Percentiles rank a stretch among this genome's conserved stretches.
phyloP scores from a whole-genome alignment of 2,329 filamentous ascomycete species.

The Phoma sp. region DNA sequence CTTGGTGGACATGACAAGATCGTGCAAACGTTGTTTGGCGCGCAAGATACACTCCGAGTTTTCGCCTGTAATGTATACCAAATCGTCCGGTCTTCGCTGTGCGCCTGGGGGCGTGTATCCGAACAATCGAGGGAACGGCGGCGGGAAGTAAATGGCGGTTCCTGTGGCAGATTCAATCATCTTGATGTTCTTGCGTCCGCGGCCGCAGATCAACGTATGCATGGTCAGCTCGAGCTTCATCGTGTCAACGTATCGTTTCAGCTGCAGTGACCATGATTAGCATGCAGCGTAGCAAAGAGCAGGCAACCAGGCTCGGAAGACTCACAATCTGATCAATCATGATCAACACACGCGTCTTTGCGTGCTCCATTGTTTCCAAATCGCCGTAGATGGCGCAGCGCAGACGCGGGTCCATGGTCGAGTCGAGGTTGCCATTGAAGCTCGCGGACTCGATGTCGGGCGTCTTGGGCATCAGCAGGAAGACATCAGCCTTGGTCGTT shows the following conservation, averaged over 20 bases:
- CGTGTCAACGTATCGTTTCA: slow-evolving; percentile 76
- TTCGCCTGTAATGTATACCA: slow-evolving; percentile 95
- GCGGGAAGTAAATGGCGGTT: slow-evolving; percentile 97
- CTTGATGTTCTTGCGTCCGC: slow-evolving; percentile 97
- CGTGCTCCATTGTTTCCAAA: slow-evolving; percentile 92
- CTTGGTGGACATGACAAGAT: slow-evolving; percentile 80
- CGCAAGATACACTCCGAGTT: slow-evolving; percentile 81
- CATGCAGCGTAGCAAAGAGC: slow-evolving; percentile 29
- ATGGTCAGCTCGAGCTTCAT: slow-evolving; percentile 84
- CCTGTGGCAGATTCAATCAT: slow-evolving; percentile 93
- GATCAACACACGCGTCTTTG: slow-evolving; percentile 93
- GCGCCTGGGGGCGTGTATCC: slow-evolving; percentile 86
- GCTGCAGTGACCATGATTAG: slow-evolving; percentile 57
- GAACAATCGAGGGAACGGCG: slow-evolving; percentile 89
- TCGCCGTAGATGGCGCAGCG: slow-evolving; percentile 95
- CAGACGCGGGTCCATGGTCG: slow-evolving; percentile 84
- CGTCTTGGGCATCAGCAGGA: slow-evolving; percentile 88
- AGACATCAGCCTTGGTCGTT: slow-evolving; percentile 95
- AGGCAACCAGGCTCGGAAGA: slow-evolving; percentile 32
- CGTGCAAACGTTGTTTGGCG: slow-evolving; percentile 90
- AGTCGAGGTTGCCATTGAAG: slow-evolving; percentile 74
- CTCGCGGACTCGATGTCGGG: slow-evolving; percentile 80
- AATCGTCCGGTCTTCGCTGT: slow-evolving; percentile 79
- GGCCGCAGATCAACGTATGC: slow-evolving; percentile 90
- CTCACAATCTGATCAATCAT: slow-evolving; percentile 94